These are phyloP conservation scores for Dactylella cylindrospora DNA, from an alignment of 2,329 filamentous ascomycete species.

Conservation along the genomic window DNA sequence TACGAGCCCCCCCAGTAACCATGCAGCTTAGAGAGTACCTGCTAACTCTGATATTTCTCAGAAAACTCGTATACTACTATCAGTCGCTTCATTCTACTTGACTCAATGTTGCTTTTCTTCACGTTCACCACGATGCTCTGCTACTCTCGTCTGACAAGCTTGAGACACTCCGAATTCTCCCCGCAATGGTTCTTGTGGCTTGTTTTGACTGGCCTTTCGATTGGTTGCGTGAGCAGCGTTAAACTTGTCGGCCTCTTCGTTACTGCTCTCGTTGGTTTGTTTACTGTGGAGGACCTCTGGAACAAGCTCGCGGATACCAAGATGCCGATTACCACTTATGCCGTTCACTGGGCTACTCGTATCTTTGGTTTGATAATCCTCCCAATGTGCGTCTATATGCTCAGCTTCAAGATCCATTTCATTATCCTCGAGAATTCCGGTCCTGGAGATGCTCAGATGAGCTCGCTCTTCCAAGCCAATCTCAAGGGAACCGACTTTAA, in stretches of 20 bases:
- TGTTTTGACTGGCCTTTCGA: constrained; percentile 87
- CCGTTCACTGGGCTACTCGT: constrained; percentile 75
- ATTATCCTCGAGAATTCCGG: constrained; percentile 88
- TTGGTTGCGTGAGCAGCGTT: constrained; percentile 96
- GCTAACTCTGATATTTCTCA: constrained; percentile 17
- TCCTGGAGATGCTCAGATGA: constrained; percentile 99
- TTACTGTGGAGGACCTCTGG: constrained; percentile 96
- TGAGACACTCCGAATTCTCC: constrained; percentile 82
- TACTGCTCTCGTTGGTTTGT: constrained; percentile 89
- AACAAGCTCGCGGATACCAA: constrained; percentile 93
- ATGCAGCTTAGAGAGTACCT: background rate
- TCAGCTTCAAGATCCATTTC: constrained; percentile 95
- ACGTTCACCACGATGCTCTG: constrained; percentile 97
- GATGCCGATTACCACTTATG: constrained; percentile 77
- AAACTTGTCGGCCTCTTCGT: constrained; percentile 98
- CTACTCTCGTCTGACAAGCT: constrained; percentile 94
- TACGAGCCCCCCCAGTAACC: constrained; percentile 17
- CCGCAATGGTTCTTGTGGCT: constrained; percentile 94
- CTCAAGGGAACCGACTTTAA: constrained; percentile 89
- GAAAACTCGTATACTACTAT: constrained; percentile 99
- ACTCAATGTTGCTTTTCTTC: constrained; percentile 98
- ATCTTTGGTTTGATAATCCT: constrained; percentile 85
- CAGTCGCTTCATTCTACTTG: constrained; percentile 94
- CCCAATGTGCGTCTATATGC: constrained; percentile 86
- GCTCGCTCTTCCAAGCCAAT: constrained; percentile 97